These are phyloP conservation scores for Lactarius vividus DNA, from an alignment of 768 basidiomycete species.

Conservation along the genomic window DNA sequence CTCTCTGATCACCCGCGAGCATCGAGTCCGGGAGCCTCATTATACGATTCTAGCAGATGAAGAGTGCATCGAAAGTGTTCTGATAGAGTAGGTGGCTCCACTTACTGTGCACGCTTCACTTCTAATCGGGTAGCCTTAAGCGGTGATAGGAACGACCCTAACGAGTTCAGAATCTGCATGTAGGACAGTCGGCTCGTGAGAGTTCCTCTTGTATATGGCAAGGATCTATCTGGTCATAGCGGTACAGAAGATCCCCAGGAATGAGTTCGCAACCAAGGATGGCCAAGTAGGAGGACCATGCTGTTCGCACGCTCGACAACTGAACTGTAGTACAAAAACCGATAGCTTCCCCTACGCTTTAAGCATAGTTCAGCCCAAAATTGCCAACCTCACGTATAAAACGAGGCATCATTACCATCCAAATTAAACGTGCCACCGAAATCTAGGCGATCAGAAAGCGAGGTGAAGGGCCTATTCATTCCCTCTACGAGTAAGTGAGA, in stretches of 20 bases:
- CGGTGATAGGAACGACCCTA: neutral
- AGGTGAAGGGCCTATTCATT: slow-evolving; percentile 3
- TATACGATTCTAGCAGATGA: neutral
- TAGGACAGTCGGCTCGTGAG: neutral
- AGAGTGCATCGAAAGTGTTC: neutral
- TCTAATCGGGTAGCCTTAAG: slow-evolving; percentile 3
- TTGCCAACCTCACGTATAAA: neutral
- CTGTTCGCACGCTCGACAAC: neutral
- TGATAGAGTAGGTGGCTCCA: neutral
- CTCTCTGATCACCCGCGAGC: slow-evolving; percentile 12
- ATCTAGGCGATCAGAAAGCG: slow-evolving; percentile 1
- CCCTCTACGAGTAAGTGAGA: neutral
- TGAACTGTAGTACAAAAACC: neutral
- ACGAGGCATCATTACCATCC: slow-evolving; percentile 1
- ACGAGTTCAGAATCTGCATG: neutral
- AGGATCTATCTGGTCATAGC: neutral
- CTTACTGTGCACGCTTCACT: neutral
- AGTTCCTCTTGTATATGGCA: neutral
- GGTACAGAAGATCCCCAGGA: neutral
- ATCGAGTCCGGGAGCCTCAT: slow-evolving; percentile 10
- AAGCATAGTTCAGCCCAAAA: neutral
- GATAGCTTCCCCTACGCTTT: neutral
- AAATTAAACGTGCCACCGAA: neutral
- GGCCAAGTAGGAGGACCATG: neutral
- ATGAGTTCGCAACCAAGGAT: neutral